These are phyloP conservation scores for Eimeria tenella DNA, from an alignment of 169 alveolate species.

Conservation along the genomic window DNA sequence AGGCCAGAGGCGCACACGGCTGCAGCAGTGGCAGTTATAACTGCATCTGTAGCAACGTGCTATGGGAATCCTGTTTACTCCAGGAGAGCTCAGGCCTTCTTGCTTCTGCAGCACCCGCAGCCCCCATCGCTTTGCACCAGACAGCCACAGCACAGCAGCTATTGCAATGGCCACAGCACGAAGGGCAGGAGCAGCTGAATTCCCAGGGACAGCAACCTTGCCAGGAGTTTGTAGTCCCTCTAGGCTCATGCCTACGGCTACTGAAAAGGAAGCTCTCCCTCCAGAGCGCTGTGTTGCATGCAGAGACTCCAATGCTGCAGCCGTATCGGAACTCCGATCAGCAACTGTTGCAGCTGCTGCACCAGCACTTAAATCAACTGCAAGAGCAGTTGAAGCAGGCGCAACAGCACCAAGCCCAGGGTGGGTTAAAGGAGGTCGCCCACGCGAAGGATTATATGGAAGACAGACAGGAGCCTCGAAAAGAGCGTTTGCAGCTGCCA, in stretches of 20 bases:
- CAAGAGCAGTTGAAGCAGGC: conserved; percentile 23
- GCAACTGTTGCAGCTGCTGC: conserved; percentile 56
- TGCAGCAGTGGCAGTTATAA: conserved; percentile 31
- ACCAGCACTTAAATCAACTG: conserved; percentile 33
- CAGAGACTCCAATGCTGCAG: conserved; percentile 48
- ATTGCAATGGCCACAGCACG: not conserved
- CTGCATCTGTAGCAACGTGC: conserved; percentile 19
- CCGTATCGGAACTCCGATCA: conserved; percentile 16
- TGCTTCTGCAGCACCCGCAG: conserved; percentile 28
- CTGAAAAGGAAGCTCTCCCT: conserved; percentile 20
- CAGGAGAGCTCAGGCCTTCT: conserved; percentile 37
- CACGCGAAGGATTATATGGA: not conserved
- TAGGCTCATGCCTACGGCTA: not conserved
- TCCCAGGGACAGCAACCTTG: not conserved
- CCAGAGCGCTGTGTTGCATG: conserved; percentile 26
- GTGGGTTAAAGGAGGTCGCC: not conserved
- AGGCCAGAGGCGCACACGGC: not conserved
- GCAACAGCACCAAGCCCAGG: not conserved
- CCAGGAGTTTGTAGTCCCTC: conserved; percentile 22
- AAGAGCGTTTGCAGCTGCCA: not conserved
- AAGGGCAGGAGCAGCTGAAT: not conserved
- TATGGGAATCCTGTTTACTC: conserved; percentile 32
- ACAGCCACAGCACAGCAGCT: not conserved
- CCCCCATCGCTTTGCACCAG: not conserved
- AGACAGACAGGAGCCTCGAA: not conserved